phyloP scores from a whole-genome alignment of 805 yeast genomes.

The Wickerhamiella allomyrinae region DNA sequence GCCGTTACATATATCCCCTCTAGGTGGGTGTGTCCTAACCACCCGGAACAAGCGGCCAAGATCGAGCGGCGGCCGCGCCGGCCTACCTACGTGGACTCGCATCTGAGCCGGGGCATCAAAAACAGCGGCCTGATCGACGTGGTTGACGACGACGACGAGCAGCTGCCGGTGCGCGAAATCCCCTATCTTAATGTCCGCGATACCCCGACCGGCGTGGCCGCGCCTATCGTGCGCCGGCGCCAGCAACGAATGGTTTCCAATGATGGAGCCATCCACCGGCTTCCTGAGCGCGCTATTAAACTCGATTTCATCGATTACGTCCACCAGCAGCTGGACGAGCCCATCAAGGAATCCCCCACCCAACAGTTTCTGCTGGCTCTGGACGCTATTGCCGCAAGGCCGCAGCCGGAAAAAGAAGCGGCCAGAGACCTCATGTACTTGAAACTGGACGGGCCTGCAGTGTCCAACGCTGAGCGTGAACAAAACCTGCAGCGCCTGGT shows the following conservation, averaged over 20 bases:
- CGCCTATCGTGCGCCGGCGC: constrained; percentile 20
- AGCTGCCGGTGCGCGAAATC: constrained; percentile 21
- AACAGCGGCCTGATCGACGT: constrained; percentile 51
- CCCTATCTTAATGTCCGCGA: constrained; percentile 26
- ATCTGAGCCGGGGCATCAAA: constrained; percentile 35
- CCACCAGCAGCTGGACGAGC: constrained; percentile 26
- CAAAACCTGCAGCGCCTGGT: constrained; percentile 19
- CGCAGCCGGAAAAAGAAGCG: constrained; percentile 20
- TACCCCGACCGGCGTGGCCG: constrained; percentile 26
- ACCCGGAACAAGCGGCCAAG: constrained; percentile 7
- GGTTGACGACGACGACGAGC: constrained; percentile 29
- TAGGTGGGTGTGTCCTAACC: constrained; percentile 83
- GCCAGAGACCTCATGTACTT: constrained; percentile 26
- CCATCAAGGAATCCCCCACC: constrained; percentile 21
- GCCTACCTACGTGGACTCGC: constrained; percentile 42
- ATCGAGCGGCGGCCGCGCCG: constrained; percentile 29
- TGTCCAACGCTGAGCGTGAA: constrained; percentile 20
- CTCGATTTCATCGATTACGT: constrained; percentile 53
- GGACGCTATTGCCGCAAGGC: constrained; percentile 20
- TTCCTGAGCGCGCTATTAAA: constrained; percentile 55
- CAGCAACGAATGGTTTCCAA: constrained; percentile 19
- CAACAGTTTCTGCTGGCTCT: constrained; percentile 27
- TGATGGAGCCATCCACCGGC: constrained; percentile 39
- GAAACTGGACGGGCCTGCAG: constrained; percentile 24
- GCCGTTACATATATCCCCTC: constrained; percentile 60